phyloP scores from a whole-genome alignment of 2,329 filamentous ascomycete genomes.

The Ascocoryne sarcoides region DNA sequence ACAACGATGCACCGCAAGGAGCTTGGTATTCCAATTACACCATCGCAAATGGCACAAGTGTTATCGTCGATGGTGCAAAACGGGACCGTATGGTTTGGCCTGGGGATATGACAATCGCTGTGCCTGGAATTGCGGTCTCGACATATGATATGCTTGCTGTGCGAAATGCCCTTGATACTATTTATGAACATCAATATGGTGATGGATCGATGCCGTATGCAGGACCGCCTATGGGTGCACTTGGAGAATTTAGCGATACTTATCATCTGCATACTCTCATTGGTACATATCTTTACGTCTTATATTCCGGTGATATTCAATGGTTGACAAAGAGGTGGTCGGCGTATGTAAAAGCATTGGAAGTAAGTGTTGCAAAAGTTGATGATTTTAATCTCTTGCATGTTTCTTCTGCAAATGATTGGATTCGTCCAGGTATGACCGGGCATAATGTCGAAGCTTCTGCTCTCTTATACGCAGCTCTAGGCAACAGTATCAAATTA shows the following conservation, averaged over 20 bases:
- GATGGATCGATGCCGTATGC: conserved; percentile 42
- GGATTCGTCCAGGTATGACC: conserved; percentile 25
- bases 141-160: conserved; percentile 42
- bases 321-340: conserved; percentile 42
- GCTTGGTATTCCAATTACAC: conserved; percentile 29
- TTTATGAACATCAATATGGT: conserved; percentile 34
- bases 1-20: conserved; percentile 22
- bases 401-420: conserved; percentile 21
- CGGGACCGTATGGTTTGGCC: conserved; percentile 52
- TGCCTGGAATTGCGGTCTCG: conserved; percentile 44
- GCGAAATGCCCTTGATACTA: conserved; percentile 40
- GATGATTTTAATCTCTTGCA: conserved; percentile 31
- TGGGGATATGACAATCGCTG: conserved; percentile 51
- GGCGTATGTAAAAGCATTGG: conserved; percentile 39
- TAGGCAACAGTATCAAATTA: conserved; percentile 34
- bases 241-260: conserved; percentile 38
- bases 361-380: conserved; percentile 36
- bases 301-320: conserved; percentile 45
- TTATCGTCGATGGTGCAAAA: conserved; percentile 45
- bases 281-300: conserved; percentile 48
- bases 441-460: conserved; percentile 27
- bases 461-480: conserved; percentile 21
- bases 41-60: conserved; percentile 24
- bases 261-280: conserved; percentile 53
- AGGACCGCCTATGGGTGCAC: conserved; percentile 38